Evolutionary conservation across 2,329 filamentous ascomycete species (phyloP), one percentile per base, ranked within the genome.

Genomic region (Penicillium sp.): DNA sequence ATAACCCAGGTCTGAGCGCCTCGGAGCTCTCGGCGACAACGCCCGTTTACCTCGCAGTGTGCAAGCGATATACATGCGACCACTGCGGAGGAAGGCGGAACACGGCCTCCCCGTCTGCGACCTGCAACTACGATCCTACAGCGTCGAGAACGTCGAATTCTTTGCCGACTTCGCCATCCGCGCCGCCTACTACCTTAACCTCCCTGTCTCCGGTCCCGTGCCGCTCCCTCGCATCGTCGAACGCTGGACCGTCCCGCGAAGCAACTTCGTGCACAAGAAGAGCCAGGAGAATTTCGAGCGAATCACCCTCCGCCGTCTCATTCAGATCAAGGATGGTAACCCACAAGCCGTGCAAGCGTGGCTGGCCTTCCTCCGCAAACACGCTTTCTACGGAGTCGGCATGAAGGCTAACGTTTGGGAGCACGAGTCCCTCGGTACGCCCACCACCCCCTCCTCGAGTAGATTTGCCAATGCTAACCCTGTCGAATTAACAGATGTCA

Each of bases 361-460:
- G 94, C 79, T 99, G 54, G 92, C 91, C 0, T 97, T 96, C 71
- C 74, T 99, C 69, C 85, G 90, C 69, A 96, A 96, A 76, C 89
- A 97, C 71, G 90, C 92, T 37, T 96, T 94, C 72, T 90, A 95
- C 64, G 94, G 94, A n/a, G 88, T 97, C 36, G 94, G 94, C 67
- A 95, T 99, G 92, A 99, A 99, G 82, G 94, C 94, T 49, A 97
- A 99, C 72, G 84, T 97, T 46, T 99, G 90, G 87, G 91, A 96
- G 70, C 92, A 91, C 74, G 86, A 89, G 67, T 83, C 83, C 53
- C 71, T 92, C 55, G 87, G 89, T 89, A 82, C 59, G 75, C 60
- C 61, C 24, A 28, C 24, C 10, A n/a, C n/a, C n/a, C n/a, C n/a
- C n/a, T n/a, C n/a, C n/a, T n/a, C n/a, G n/a, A n/a, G n/a, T n/a